Evolutionary conservation across 2,329 filamentous ascomycete species (phyloP).

Genomic region (Xylaria arbuscula): DNA sequence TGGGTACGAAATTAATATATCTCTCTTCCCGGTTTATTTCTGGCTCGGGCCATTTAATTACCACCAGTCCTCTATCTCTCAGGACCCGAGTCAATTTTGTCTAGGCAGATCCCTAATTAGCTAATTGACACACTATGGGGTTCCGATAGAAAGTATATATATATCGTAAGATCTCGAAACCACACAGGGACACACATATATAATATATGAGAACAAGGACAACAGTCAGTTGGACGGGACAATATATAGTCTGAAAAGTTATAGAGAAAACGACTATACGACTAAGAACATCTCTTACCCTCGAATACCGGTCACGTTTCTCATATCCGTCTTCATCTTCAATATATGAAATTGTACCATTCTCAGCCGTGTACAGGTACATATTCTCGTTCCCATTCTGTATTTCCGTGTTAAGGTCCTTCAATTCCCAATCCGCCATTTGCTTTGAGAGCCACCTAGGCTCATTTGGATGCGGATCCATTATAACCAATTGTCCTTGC

Average conservation of each 20-base stretch:
- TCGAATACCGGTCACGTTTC: slow-evolving; percentile 14
- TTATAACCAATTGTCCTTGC: not conserved
- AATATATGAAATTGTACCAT: not conserved
- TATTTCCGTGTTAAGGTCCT: not conserved
- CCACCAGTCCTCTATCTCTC: slow-evolving; percentile 23
- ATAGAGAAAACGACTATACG: no score
- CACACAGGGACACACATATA: no score
- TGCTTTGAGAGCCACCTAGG: slow-evolving; percentile 33
- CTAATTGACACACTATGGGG: not conserved
- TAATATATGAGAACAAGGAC: not conserved
- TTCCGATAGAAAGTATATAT: not conserved
- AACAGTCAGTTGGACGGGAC: not conserved
- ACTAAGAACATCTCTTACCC: slow-evolving; percentile 17
- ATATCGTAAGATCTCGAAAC: not conserved
- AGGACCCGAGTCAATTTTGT: slow-evolving; percentile 28
- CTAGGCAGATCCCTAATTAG: slow-evolving; percentile 13
- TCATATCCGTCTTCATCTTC: not conserved
- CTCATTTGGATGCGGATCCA: slow-evolving; percentile 39
- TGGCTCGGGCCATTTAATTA: slow-evolving; percentile 23
- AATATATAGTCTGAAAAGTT: not conserved
- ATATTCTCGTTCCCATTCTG: accelerated
- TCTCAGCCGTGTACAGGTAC: not conserved
- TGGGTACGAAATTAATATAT: not conserved
- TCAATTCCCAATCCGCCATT: slow-evolving; percentile 13
- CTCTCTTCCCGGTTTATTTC: not conserved